Conservation (phyloP, 768 basidiomycete species). For the Crassisporium funariophilum region DNA sequence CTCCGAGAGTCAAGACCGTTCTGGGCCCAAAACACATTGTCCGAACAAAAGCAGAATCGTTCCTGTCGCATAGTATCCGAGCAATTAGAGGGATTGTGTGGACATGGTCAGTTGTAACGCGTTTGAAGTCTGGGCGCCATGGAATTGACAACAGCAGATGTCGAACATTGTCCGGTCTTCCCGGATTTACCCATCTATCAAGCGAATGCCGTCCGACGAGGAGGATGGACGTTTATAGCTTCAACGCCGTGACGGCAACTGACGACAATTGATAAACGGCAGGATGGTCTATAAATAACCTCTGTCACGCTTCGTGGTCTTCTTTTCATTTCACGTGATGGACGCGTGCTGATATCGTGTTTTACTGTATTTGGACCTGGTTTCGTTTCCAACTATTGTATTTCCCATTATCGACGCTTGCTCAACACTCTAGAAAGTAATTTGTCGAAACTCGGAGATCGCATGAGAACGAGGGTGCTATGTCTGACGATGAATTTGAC, state of each 20-base stretch:
- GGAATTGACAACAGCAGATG: too few relatives aligned
- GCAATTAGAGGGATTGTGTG: too few relatives aligned
- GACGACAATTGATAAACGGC: neutral
- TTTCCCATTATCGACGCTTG: too few relatives aligned
- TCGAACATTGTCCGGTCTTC: conserved; percentile 7
- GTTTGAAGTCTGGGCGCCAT: too few relatives aligned
- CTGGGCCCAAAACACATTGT: too few relatives aligned
- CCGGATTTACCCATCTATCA: conserved; percentile 7
- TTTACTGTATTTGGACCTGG: neutral
- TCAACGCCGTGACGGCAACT: too few relatives aligned
- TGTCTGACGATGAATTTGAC: conserved; percentile 57
- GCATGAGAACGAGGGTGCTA: conserved; percentile 6
- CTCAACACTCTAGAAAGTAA: neutral
- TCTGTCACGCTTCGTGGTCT: conserved; percentile 5
- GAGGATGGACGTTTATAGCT: too few relatives aligned
- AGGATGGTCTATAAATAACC: conserved; percentile 15
- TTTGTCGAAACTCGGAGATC: neutral
- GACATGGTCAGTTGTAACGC: too few relatives aligned
- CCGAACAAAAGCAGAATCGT: too few relatives aligned
- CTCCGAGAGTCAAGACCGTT: too few relatives aligned
- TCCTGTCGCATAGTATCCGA: too few relatives aligned
- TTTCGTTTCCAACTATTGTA: too few relatives aligned
- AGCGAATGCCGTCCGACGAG: conserved; percentile 1
- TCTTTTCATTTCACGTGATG: conserved; percentile 9
- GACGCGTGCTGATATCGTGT: conserved; percentile 3